Base-by-base conservation (phyloP, 768 basidiomycete species). In the Rickenella mellea region DNA sequence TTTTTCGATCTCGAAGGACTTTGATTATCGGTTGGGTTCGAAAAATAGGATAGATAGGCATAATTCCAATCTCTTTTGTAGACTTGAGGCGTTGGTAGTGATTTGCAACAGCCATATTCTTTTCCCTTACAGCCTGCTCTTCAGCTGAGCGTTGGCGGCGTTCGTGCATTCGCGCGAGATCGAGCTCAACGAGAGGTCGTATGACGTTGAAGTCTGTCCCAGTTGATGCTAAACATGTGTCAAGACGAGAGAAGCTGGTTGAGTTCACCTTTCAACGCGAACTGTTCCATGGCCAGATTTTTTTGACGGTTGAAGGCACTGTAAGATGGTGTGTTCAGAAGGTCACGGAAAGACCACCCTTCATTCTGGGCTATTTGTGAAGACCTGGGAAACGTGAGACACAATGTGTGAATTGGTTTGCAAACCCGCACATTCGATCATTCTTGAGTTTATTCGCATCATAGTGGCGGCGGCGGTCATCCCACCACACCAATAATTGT, bases 11-110 rank as follows among this genome's bases (percentile, higher is more conserved):
- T 35, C 58, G 60, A 42, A 68, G 46, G 6, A 52, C 42, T 27
- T 56, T 52, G 5, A 79, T 61, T 17, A 73, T 62, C 0, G 76
- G 72, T 1, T 80, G 58, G 41, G 56, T 50, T 15, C 66, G 67
- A 56, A 81, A 81, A 26, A 69, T 62, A 1, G 59, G 33, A 15
- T 77, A 55, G 10, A 67, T 56, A 0, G 77, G 79, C 6, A 80
- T 50, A 6, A 63, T 47, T 6, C 48, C 30, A 12, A 57, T 45
- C 0, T 49, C 45, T 21, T 61, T 57, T 31, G 48, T 42, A 1
- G 65, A 63, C 26, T 67, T 63, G 24, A 81, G 63, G 33, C 63
- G 58, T 33, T 71, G 57, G 43, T 79, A 70, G 40, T 73, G 59
- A 36, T 58, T 56, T 40, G 60, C 63, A 9, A 78, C 56, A 27